Evolutionary conservation across 768 basidiomycete genomes (phyloP).

Genomic region (Mrakia hoshinonis): DNA sequence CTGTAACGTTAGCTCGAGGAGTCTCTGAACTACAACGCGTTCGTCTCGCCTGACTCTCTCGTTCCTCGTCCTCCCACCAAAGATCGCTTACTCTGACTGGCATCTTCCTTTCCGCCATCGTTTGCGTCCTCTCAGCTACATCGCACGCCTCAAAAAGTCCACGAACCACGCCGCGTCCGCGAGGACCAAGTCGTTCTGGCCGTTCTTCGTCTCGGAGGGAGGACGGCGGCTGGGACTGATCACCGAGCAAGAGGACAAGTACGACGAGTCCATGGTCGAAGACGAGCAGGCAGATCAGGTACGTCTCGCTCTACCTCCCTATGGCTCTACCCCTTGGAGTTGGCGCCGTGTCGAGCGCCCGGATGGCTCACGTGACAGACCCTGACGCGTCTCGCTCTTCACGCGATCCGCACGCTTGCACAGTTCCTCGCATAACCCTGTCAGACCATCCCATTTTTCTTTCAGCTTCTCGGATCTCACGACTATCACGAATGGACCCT

Average conservation of each 20-base stretch:
- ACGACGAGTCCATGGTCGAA: slow-evolving; percentile 8
- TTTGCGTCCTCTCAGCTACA: not conserved
- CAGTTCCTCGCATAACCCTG: too few species aligned
- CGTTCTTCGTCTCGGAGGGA: not conserved
- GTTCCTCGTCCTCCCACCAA: not conserved
- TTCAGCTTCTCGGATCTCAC: too few species aligned
- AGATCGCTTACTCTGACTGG: not conserved
- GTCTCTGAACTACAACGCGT: slow-evolving; percentile 3
- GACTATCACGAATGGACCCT: too few species aligned
- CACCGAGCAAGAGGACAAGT: slow-evolving; percentile 11
- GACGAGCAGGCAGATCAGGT: slow-evolving; percentile 7
- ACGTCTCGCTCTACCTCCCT: not conserved
- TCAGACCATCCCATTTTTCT: too few species aligned
- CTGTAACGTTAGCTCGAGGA: not conserved
- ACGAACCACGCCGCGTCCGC: not conserved
- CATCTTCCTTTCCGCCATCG: not conserved
- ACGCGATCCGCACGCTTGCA: too few species aligned
- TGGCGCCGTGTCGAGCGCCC: too few species aligned
- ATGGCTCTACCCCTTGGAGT: too few species aligned
- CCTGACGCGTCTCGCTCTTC: too few species aligned
- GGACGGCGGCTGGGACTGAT: not conserved
- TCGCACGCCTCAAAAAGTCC: not conserved
- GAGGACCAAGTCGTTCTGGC: not conserved
- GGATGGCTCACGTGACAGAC: too few species aligned
- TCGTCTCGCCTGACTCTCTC: not conserved